Evolutionary conservation across 768 basidiomycete species (phyloP).

Genomic region (Phylloporus arenicola): DNA sequence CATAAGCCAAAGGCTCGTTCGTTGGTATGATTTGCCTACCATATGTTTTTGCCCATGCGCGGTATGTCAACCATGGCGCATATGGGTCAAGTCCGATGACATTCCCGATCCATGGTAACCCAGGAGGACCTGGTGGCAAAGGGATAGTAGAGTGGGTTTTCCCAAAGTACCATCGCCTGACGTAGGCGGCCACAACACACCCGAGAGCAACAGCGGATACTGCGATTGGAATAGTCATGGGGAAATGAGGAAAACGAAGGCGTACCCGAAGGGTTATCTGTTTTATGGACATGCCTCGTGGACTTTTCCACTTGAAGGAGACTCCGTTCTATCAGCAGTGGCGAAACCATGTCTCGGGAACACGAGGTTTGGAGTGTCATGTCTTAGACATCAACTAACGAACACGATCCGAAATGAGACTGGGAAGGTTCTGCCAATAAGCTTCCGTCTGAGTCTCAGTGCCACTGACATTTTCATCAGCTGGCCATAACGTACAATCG

Average conservation of each 20-base stretch:
- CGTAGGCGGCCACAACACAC: background rate
- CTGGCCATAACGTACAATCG: background rate
- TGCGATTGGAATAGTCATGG: background rate
- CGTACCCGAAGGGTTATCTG: background rate
- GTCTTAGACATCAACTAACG: background rate
- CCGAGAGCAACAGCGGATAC: background rate
- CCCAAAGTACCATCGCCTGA: background rate
- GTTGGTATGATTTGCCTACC: background rate
- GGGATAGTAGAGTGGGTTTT: background rate
- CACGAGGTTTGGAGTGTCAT: background rate
- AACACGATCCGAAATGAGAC: background rate
- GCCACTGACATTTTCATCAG: background rate
- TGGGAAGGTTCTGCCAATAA: too few species aligned
- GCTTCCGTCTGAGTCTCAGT: background rate
- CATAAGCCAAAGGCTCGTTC: background rate
- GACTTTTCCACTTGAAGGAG: background rate
- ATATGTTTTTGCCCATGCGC: conserved; percentile 2
- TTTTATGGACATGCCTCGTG: background rate
- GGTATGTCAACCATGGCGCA: conserved; percentile 2
- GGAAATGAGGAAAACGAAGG: background rate
- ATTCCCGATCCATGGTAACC: background rate
- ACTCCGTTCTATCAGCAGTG: background rate
- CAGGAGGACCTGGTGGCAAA: background rate
- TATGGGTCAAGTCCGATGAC: background rate
- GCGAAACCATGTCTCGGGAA: background rate